A percentile compares a stretch with the other conserved stretches of the same genome.
Evolutionary conservation across 306 rosid genomes (phyloP).

Genomic region (Arachis stenosperma): DNA sequence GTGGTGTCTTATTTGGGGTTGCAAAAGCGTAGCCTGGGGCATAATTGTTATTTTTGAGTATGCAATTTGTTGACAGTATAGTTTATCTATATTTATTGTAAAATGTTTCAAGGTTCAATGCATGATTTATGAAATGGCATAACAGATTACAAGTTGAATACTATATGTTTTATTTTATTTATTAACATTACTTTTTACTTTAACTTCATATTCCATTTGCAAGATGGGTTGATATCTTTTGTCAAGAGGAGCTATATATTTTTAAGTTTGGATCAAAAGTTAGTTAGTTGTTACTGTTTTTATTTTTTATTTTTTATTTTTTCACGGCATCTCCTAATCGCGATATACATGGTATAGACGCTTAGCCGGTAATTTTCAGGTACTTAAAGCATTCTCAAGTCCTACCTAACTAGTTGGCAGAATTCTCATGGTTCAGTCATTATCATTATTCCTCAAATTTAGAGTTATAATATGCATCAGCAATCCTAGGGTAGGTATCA

Average conservation of each 20-base stretch:
- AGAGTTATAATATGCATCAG: slow-evolving; percentile 21
- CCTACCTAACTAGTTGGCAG: slow-evolving; percentile 28
- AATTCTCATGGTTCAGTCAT: background rate
- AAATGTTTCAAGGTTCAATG: slow-evolving; percentile 9
- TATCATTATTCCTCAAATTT: slow-evolving; percentile 18
- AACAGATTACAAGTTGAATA: background rate
- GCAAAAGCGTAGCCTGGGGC: background rate
- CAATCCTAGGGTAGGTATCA: background rate
- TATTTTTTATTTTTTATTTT: no score
- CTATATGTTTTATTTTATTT: no score
- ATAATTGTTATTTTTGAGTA: slow-evolving; percentile 27
- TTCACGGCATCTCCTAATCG: no score
- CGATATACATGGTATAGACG: slow-evolving; percentile 60
- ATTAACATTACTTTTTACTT: no score
- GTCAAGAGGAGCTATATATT: background rate
- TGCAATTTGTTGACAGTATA: background rate
- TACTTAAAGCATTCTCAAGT: slow-evolving; percentile 34
- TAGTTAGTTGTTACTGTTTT: no score
- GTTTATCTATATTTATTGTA: slow-evolving; percentile 23
- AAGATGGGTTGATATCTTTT: background rate
- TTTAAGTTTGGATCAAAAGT: no score
- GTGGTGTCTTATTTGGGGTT: background rate
- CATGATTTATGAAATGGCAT: background rate
- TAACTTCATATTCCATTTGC: no score
- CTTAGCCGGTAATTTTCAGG: slow-evolving; percentile 94